These are phyloP conservation scores for Iberis amara DNA, from an alignment of 441 rosid species.

Conservation along the genomic window DNA sequence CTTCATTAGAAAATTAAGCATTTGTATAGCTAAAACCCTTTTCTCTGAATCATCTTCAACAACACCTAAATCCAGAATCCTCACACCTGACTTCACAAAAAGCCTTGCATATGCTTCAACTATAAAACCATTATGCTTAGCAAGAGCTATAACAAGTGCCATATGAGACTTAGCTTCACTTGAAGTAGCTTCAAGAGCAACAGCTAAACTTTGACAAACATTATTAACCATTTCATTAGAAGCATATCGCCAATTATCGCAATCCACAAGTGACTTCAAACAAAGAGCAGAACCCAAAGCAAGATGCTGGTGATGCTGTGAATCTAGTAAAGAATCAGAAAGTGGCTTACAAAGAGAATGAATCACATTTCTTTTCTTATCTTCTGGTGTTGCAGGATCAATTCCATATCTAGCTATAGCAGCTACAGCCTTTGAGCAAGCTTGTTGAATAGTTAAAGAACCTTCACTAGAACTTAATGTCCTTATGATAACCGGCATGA, in stretches of 20 bases:
- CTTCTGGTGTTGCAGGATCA: constrained; percentile 71
- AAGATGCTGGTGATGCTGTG: constrained; percentile 63
- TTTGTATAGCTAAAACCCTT: constrained; percentile 77
- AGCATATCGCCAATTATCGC: constrained; percentile 88
- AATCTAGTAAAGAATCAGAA: constrained; percentile 62
- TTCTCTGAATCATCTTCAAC: constrained; percentile 73
- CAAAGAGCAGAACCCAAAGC: constrained; percentile 94
- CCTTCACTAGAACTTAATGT: constrained; percentile 88
- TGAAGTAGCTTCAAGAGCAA: constrained; percentile 74
- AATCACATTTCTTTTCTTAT: constrained; percentile 64
- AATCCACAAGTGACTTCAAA: constrained; percentile 87
- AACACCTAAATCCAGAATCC: constrained; percentile 56
- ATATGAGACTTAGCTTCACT: constrained; percentile 72
- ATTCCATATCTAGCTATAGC: constrained; percentile 94
- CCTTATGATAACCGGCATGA: constrained; percentile 71
- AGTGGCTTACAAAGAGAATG: constrained; percentile 85
- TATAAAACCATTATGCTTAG: constrained; percentile 68
- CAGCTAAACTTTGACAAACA: constrained; percentile 89
- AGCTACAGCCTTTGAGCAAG: constrained; percentile 91
- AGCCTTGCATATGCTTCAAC: constrained; percentile 93
- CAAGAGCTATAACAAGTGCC: constrained; percentile 86
- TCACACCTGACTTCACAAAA: constrained; percentile 69
- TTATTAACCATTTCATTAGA: constrained; percentile 71
- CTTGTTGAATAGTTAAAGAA: constrained; percentile 84
- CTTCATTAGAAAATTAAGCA: constrained; percentile 95